phyloP scores from a whole-genome alignment of 2,329 filamentous ascomycete genomes.

The Cephalotrichum gorgonifer region DNA sequence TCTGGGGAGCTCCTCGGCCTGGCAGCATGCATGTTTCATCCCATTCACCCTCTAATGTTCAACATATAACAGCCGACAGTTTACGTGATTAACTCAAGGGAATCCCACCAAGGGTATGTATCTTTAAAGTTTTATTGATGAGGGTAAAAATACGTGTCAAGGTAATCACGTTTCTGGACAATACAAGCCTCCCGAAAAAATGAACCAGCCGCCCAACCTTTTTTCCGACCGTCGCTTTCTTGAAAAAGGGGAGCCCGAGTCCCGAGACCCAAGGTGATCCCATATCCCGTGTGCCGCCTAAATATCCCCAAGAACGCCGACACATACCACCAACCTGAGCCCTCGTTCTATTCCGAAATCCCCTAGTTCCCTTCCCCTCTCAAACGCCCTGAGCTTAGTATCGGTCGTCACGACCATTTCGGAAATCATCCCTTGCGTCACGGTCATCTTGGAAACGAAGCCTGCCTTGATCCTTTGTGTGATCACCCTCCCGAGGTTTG shows the following conservation, averaged over 20 bases:
- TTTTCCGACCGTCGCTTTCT: background rate
- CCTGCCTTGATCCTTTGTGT: slow-evolving; percentile 7
- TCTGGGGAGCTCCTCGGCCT: background rate
- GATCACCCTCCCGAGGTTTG: background rate
- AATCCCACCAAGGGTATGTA: background rate
- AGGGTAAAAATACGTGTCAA: background rate
- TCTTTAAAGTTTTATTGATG: background rate
- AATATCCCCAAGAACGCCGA: background rate
- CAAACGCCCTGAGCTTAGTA: background rate
- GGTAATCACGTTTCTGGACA: no score
- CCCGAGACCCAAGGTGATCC: background rate
- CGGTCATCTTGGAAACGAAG: slow-evolving; percentile 5
- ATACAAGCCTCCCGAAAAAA: background rate
- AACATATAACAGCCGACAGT: background rate
- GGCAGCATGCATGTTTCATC: background rate
- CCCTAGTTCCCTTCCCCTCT: background rate
- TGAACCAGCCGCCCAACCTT: background rate
- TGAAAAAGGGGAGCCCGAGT: background rate
- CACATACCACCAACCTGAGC: background rate
- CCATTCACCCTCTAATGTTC: background rate
- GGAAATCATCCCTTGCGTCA: background rate
- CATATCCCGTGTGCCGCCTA: background rate
- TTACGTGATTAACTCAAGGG: background rate
- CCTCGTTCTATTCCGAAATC: background rate
- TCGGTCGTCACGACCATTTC: background rate